Base-by-base conservation (phyloP, 2,329 filamentous ascomycete species). In the Daldinia sp. region DNA sequence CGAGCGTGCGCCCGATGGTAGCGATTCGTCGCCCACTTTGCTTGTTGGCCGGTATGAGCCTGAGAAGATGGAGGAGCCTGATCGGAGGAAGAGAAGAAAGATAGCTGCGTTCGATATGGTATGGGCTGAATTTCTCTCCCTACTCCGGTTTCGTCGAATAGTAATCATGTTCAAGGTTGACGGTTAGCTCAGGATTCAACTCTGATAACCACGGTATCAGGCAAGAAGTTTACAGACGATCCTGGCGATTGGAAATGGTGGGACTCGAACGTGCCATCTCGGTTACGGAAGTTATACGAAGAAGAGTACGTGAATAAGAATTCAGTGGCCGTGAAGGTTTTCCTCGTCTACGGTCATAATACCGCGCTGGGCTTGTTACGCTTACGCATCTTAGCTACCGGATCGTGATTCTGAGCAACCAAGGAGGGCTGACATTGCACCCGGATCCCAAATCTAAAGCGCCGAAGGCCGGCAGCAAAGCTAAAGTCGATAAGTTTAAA, bases 181-280 rank as follows among this genome's bases (percentile, higher is more conserved):
- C 35, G 26, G 12, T 18, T 30, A 10, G 60, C 42, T n/a, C 65
- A 93, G 90, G 96, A 99, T 78, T 96, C 93, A 6, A 99, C 96
- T 0, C 82, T 99, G 37, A 93, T 99, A 69, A 84, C 85, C 1
- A 92, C 93, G 0, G 86, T 89, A 3, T 97, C 94, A 0, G 94
- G 94, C 6, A 96, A 93, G 80, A 91, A 87, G 57, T 95, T 95
- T 75, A 86, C 89, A 2, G 86, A 86, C 58, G 88, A 89, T 71
- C 87, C 90, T 0, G 83, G 84, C 3, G 95, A 98, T 78, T 99
- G 96, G 96, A 93, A 93, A 79, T 99, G 96, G 96, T 98, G 94
- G 93, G 83, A 97, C 78, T 74, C 81, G 13, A 85, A 81, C 18
- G 92, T 98, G 0, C 93, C 93, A 0, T 80, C 79, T 0, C 88